Evolutionary conservation across 106 monocot genomes (phyloP).

Genomic region (Dactylorhiza incarnata): DNA sequence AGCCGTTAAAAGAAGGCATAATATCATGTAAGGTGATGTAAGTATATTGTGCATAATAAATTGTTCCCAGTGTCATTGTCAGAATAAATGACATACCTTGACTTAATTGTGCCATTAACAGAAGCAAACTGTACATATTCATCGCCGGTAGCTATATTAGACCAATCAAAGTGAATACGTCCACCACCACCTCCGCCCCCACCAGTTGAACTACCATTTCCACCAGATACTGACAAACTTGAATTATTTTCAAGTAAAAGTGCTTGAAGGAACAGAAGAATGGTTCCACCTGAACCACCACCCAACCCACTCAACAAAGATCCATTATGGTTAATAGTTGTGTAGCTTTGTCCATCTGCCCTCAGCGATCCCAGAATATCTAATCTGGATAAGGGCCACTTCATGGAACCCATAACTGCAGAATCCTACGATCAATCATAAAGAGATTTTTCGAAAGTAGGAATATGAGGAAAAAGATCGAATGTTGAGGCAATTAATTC

Average conservation of each 20-base stretch:
- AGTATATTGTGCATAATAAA: not conserved
- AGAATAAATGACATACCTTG: constrained; percentile 40
- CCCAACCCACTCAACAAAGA: constrained; percentile 62
- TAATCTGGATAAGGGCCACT: constrained; percentile 81
- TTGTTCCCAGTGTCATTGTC: not conserved
- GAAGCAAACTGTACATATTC: constrained; percentile 82
- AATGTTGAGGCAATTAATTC: not conserved
- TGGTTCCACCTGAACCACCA: constrained; percentile 88
- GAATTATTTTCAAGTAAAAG: constrained; percentile 51
- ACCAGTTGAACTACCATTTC: constrained; percentile 65
- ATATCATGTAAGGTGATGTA: not conserved
- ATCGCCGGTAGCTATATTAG: constrained; percentile 76
- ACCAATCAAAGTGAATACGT: constrained; percentile 94
- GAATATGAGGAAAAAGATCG: not conserved
- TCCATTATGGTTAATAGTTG: constrained; percentile 26
- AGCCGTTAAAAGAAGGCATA: not conserved
- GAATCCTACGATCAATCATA: not conserved
- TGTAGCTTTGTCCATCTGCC: constrained; percentile 72
- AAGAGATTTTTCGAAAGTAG: not conserved
- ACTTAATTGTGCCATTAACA: constrained; percentile 60
- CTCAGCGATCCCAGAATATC: constrained; percentile 63
- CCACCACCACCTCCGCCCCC: constrained; percentile 93
- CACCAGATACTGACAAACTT: constrained; percentile 66
- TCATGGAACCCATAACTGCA: constrained; percentile 85
- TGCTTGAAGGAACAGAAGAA: constrained; percentile 73